These are phyloP conservation scores for Allantophomopsis lycopodina DNA, from an alignment of 2,329 filamentous ascomycete genomes.

Conservation along the genomic window DNA sequence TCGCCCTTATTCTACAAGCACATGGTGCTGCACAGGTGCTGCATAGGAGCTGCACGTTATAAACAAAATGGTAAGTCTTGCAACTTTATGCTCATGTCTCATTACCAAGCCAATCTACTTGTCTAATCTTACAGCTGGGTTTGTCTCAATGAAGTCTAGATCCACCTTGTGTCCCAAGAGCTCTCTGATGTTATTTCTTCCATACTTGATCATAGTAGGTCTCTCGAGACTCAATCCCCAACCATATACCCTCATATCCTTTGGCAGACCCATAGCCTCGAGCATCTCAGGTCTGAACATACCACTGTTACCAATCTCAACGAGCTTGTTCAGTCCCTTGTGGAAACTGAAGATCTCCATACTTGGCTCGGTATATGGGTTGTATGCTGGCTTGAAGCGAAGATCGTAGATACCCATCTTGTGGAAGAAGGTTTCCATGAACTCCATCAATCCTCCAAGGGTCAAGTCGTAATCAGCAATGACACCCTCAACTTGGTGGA, in stretches of 20 bases:
- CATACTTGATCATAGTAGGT: slow-evolving; percentile 62
- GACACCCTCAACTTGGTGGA: slow-evolving; percentile 97
- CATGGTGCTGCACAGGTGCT: no score
- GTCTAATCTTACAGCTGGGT: slow-evolving; percentile 70
- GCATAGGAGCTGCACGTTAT: no score
- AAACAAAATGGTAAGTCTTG: not conserved
- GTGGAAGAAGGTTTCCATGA: slow-evolving; percentile 90
- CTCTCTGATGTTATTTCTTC: slow-evolving; percentile 34
- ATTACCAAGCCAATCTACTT: slow-evolving; percentile 5
- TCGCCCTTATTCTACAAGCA: no score
- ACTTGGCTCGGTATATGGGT: slow-evolving; percentile 86
- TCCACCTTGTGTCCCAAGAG: slow-evolving; percentile 86
- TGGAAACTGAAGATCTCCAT: slow-evolving; percentile 99
- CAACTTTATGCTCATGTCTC: not conserved
- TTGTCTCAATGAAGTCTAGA: slow-evolving; percentile 80
- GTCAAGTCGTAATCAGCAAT: slow-evolving; percentile 94
- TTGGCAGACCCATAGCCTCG: slow-evolving; percentile 84
- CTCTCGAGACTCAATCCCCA: slow-evolving; percentile 87
- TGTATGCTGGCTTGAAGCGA: slow-evolving; percentile 95
- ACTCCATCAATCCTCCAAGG: slow-evolving; percentile 81
- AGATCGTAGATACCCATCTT: slow-evolving; percentile 87
- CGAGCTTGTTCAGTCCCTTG: slow-evolving; percentile 75
- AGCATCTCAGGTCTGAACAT: slow-evolving; percentile 99
- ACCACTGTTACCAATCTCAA: slow-evolving; percentile 95
- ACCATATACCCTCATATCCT: slow-evolving; percentile 85